phyloP scores from a whole-genome alignment of 139 green algal genomes.

The Edaphochlamys debaryana region DNA sequence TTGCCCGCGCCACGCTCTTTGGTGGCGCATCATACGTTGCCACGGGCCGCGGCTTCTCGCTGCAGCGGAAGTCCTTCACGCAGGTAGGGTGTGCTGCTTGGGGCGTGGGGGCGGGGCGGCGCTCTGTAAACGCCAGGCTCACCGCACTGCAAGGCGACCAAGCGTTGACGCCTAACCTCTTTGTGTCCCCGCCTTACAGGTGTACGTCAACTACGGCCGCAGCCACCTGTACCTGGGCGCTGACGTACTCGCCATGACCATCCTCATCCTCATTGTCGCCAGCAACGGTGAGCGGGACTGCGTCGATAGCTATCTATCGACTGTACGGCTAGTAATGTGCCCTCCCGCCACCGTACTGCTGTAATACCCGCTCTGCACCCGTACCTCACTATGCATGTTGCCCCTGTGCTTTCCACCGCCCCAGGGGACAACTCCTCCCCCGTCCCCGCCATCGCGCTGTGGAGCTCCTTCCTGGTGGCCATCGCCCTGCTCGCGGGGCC shows the following conservation, averaged over 20 bases:
- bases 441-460: constrained; percentile 49
- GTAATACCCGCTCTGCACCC: neutral
- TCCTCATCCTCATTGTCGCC: constrained; percentile 32
- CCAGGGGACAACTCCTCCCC: neutral
- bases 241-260: constrained; percentile 60
- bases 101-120: too few relatives aligned
- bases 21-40: constrained; percentile 79
- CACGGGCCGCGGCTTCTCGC: constrained; percentile 81
- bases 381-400: neutral
- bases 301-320: too few relatives aligned
- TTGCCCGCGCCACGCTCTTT: constrained; percentile 67
- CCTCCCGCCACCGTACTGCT: too few relatives aligned
- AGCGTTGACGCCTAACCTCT: too few relatives aligned
- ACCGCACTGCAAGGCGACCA: too few relatives aligned
- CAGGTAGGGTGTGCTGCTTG: constrained; percentile 36
- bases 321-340: too few relatives aligned
- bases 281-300: neutral
- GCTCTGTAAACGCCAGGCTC: neutral
- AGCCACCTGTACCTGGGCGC: constrained; percentile 74
- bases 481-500: constrained; percentile 66
- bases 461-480: constrained; percentile 69
- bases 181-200: neutral
- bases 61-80: constrained; percentile 73
- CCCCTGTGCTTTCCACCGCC: neutral
- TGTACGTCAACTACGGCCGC: constrained; percentile 58